Evolutionary conservation across 2,329 filamentous ascomycete species (phyloP), one percentile per base, ranked within the genome.

Genomic region (Dendryphion nanum): DNA sequence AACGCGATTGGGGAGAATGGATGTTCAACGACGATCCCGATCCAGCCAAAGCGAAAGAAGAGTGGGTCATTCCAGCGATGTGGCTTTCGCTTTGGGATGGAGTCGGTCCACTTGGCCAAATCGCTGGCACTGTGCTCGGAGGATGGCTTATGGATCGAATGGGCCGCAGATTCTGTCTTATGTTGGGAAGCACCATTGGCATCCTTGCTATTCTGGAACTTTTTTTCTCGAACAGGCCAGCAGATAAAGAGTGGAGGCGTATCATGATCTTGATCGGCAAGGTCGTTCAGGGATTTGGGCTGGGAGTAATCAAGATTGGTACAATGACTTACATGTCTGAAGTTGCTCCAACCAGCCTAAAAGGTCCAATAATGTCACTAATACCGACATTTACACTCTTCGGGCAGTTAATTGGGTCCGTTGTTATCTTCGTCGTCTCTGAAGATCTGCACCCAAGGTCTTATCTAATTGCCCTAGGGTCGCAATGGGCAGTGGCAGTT

Each of bases 261-360:
- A 53, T 56, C 18, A 47, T 70, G 13, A 71, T 74, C 42, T 58
- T 73, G n/a, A 51, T 58, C 2, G 71, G 65, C 15, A 70, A 72
- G 38, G 51, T 66, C 6, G 42, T 71, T 3, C 67, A 71, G 37
- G 70, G 71, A 4, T 51, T 67, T 30, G 63, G 66, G 1, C 59
- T 71, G 19, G 71, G 71, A 13, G 63, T 71, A 42, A 55, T 71
- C 33, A 67, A 66, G 48, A 60, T 66, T 24, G 64, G 66, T 6
- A 61, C 63, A 4, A 63, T 71, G 40, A 73, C 71, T 1, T 73
- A 73, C 51, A 63, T 73, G 38, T 74, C 71, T 4, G 71, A 74
- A 44, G 64, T 68, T 15, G 49, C 67, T 2, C 70, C 72, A 2
- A 58, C 63, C 1, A 58, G 51, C 6, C 56, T 75, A 13, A 61